Evolutionary conservation across 1,284 basidiomycete species (phyloP).

Genomic region (Laetiporus sulphureus): DNA sequence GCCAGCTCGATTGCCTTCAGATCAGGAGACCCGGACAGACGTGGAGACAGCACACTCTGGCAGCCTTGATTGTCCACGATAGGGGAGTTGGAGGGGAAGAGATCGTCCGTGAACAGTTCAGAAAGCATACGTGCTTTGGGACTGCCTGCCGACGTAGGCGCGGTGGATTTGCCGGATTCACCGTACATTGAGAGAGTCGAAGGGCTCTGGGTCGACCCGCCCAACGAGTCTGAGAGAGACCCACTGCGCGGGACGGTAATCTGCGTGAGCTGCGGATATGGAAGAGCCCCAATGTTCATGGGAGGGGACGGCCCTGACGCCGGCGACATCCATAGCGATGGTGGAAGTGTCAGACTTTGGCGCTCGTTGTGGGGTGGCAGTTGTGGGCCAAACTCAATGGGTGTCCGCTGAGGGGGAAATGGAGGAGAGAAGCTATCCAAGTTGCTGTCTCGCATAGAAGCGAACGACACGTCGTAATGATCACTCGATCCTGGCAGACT

Average conservation of each 20-base stretch:
- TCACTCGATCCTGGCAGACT: slow-evolving; percentile 10
- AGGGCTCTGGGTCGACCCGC: slow-evolving; percentile 21
- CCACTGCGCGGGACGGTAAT: slow-evolving; percentile 21
- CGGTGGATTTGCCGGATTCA: slow-evolving; percentile 22
- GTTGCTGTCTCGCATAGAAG: slow-evolving; percentile 12
- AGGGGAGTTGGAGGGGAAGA: slow-evolving; percentile 38
- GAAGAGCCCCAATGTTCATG: slow-evolving; percentile 27
- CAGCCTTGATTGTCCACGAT: slow-evolving; percentile 37
- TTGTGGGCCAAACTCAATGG: slow-evolving; percentile 12
- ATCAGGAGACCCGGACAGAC: slow-evolving; percentile 62
- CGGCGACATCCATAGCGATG: slow-evolving; percentile 78
- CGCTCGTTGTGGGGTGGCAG: slow-evolving; percentile 35
- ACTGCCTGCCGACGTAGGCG: slow-evolving; percentile 25
- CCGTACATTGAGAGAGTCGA: slow-evolving; percentile 21
- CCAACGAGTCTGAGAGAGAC: slow-evolving; percentile 19
- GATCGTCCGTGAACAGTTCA: slow-evolving; percentile 65
- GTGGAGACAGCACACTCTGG: slow-evolving; percentile 55
- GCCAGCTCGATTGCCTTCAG: slow-evolving; percentile 36
- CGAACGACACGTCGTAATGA: slow-evolving; percentile 14
- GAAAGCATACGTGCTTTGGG: slow-evolving; percentile 44
- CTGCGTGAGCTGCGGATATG: slow-evolving; percentile 28
- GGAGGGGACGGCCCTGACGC: slow-evolving; percentile 41
- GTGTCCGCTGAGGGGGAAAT: slow-evolving; percentile 12
- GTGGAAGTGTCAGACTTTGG: slow-evolving; percentile 49
- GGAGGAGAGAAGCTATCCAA: slow-evolving; percentile 13